These are phyloP conservation scores for Neofusicoccum laricinum DNA, from an alignment of 2,329 filamentous ascomycete species.

Conservation along the genomic window DNA sequence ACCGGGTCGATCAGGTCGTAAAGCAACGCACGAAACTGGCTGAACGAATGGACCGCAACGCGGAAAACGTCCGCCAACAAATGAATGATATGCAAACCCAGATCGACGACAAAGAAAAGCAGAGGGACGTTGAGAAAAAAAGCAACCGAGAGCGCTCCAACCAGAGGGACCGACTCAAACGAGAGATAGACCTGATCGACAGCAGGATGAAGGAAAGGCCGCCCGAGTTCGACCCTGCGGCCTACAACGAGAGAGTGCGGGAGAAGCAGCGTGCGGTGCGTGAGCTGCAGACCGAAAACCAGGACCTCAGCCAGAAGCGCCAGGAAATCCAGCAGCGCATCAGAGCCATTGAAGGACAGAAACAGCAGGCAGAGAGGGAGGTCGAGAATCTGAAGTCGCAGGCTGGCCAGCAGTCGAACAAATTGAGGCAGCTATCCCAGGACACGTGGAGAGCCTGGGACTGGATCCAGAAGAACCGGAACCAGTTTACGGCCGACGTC, in stretches of 20 bases:
- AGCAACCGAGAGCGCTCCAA: conserved; percentile 27
- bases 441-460: conserved; percentile 72
- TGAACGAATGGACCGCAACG: conserved; percentile 29
- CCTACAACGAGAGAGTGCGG: conserved; percentile 70
- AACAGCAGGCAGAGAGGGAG: conserved; percentile 16
- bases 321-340: conserved; percentile 28
- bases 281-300: conserved; percentile 45
- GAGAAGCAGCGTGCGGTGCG: conserved; percentile 51
- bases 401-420: conserved; percentile 68
- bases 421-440: conserved; percentile 58
- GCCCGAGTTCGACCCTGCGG: conserved; percentile 64
- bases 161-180: conserved; percentile 16
- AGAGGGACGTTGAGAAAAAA: conserved; percentile 40
- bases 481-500: conserved; percentile 70
- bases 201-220: conserved; percentile 60
- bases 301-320: conserved; percentile 11
- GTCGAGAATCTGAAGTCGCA: conserved; percentile 66
- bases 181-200: conserved; percentile 52
- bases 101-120: conserved; percentile 36
- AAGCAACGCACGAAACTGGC: conserved; percentile 52
- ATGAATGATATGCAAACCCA: conserved; percentile 44
- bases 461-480: conserved; percentile 74
- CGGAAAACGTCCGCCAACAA: conserved; percentile 25
- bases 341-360: conserved; percentile 18
- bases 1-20: conserved; percentile 55